Base-by-base conservation (phyloP, 1,139 yeast genomes). In the Lodderomyces jiufengensis region DNA sequence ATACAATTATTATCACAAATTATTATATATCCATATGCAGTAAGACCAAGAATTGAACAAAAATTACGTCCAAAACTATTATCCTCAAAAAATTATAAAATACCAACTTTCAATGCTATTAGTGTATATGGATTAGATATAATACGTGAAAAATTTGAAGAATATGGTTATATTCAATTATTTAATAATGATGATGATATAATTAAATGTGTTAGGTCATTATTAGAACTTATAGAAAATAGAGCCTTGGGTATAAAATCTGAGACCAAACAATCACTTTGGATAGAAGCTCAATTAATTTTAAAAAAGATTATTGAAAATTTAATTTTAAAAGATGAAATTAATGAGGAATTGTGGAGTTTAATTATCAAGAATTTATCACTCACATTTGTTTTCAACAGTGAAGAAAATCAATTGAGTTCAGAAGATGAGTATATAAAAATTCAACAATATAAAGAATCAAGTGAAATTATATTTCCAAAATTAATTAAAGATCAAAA, bases 61-160 rank as follows among this genome's bases (percentile, higher is more conserved):
- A 63, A 55, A 47, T 52, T 57, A 33, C 53, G 45, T 16, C 52
- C 57, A 31, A 57, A 57, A 30, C 49, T 51, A 31, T 42, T 56
- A 11, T 45, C 54, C 24, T 54, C 36, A 24, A 50, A 55, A 16
- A 61, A 55, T 34, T 57, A 63, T 9, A 77, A 76, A 40, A 64
- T 76, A 21, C 92, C 95, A 2, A 73, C 87, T 0, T 87, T 82
- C 51, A 70, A 79, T 26, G 78, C 87, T 0, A 59, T 83, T 3
- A 75, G 92, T 45, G 70, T 70, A 37, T 51, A 58, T 21, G 68
- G 85, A 1, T 61, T 80, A 37, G 58, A 56, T 9, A 46, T 73
- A 7, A 49, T 85, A 20, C 49, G 53, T 3, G 45, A 45, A 0
- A 66, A 67, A 27, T 41, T 84, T 12, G 45, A 49, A 0, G 38